Conservation (phyloP, 2,329 filamentous ascomycete species). For the Tolypocladium ophioglossoides region DNA sequence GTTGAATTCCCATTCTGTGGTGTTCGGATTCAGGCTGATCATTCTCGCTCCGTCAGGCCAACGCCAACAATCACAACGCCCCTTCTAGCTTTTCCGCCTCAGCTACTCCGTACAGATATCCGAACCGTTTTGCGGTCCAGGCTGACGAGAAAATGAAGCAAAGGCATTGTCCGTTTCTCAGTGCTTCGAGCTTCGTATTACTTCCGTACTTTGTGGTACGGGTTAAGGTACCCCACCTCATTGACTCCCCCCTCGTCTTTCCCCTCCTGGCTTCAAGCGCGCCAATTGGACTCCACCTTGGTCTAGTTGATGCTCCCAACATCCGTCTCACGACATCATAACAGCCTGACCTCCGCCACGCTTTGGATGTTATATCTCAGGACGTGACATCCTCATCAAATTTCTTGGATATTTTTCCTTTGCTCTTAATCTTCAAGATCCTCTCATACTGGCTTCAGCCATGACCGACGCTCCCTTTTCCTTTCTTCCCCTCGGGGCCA, state of each 20-base stretch:
- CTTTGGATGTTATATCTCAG: not conserved
- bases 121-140: not conserved
- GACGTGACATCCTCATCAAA: not conserved
- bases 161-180: no score
- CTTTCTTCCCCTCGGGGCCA: constrained; percentile 67
- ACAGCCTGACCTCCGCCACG: no score
- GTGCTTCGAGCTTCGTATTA: no score
- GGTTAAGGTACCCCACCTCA: not conserved
- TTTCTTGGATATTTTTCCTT: not conserved
- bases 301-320: not conserved
- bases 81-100: no score
- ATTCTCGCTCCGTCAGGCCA: no score
- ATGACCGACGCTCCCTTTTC: constrained; percentile 43
- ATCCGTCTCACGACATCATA: not conserved
- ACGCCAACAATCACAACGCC: no score
- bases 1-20: no score
- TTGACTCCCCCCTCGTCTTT: not conserved
- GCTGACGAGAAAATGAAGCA: no score
- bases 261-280: not conserved
- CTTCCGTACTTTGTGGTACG: not conserved
- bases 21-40: no score
- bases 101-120: no score
- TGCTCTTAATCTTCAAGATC: not conserved
- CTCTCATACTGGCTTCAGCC: not conserved
- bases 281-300: not conserved